Percentiles rank a stretch among this genome's conserved stretches.
Conservation (phyloP, 2,329 filamentous ascomycete genomes). For the Phaeophleospora eucalypticola region DNA sequence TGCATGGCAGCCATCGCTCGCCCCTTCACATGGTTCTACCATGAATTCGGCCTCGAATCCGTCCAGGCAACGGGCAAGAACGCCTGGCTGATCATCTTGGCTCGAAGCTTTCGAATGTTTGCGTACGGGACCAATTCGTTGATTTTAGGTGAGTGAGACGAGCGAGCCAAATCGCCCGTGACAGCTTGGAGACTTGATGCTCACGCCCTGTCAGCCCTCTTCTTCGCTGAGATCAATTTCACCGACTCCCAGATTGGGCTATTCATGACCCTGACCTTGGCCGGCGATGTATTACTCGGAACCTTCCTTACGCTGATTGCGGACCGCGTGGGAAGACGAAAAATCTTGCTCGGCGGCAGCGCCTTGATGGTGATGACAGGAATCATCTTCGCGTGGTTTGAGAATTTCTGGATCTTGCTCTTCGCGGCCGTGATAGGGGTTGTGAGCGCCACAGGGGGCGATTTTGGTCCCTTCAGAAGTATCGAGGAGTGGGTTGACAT, state of each 20-base stretch:
- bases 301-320: slow-evolving; percentile 32
- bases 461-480: slow-evolving; percentile 64
- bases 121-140: slow-evolving; percentile 26
- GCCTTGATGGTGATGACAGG: slow-evolving; percentile 32
- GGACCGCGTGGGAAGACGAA: slow-evolving; percentile 32
- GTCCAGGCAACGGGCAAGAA: slow-evolving; percentile 37
- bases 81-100: slow-evolving; percentile 53
- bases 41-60: slow-evolving; percentile 31
- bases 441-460: slow-evolving; percentile 47
- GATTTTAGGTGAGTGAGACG: slow-evolving; percentile 14
- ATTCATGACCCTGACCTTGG: slow-evolving; percentile 32
- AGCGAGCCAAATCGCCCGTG: no score
- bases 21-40: slow-evolving; percentile 30
- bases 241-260: slow-evolving; percentile 32
- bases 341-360: slow-evolving; percentile 28
- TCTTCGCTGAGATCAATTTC: slow-evolving; percentile 33
- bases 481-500: slow-evolving; percentile 52
- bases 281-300: slow-evolving; percentile 34
- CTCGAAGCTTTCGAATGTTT: slow-evolving; percentile 38
- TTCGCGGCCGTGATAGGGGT: slow-evolving; percentile 32
- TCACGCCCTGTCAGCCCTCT: slow-evolving; percentile 33
- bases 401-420: slow-evolving; percentile 34
- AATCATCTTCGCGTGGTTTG: slow-evolving; percentile 27
- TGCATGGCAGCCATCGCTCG: slow-evolving; percentile 21
- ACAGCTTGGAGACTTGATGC: no score